Conservation (phyloP, 2,329 filamentous ascomycete species). For the Plenodomus biglobosus region DNA sequence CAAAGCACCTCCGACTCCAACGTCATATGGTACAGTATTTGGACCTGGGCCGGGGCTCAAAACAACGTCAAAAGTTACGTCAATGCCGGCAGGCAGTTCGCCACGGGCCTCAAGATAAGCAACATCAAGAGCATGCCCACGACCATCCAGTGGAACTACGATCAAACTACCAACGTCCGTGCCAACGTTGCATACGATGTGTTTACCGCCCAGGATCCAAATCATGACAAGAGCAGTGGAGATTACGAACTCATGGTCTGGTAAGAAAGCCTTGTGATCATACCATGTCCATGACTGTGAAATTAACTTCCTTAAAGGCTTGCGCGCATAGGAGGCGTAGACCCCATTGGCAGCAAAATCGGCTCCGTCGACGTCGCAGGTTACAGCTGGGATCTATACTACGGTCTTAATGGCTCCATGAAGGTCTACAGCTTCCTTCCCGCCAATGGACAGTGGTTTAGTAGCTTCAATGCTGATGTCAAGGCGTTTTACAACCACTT, state of each 20-base stretch:
- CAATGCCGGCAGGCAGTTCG: conserved; percentile 21
- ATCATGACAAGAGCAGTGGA: conserved; percentile 26
- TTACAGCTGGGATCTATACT: conserved; percentile 57
- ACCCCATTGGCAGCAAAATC: conserved; percentile 21
- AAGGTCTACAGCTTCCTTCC: conserved; percentile 63
- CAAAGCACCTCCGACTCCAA: conserved; percentile 16
- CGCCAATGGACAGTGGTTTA: conserved; percentile 31
- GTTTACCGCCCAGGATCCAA: conserved; percentile 24
- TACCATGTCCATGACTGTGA: neutral
- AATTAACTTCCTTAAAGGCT: conserved; percentile 11
- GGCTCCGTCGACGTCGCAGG: conserved; percentile 51
- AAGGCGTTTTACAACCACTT: conserved; percentile 61
- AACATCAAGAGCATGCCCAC: conserved; percentile 24
- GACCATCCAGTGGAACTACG: conserved; percentile 22
- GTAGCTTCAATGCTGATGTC: conserved; percentile 58
- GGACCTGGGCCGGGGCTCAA: conserved; percentile 22
- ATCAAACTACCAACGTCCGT: conserved; percentile 15
- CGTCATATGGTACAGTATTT: conserved; percentile 19
- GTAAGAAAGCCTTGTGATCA: conserved; percentile 10
- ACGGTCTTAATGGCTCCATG: conserved; percentile 59
- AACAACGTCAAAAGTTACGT: conserved; percentile 31
- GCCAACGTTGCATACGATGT: conserved; percentile 32
- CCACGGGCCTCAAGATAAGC: conserved; percentile 15
- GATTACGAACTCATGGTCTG: conserved; percentile 33
- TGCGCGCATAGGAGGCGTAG: conserved; percentile 18